Conservation (phyloP, 257 asterid species). For the Solanum chilense region DNA sequence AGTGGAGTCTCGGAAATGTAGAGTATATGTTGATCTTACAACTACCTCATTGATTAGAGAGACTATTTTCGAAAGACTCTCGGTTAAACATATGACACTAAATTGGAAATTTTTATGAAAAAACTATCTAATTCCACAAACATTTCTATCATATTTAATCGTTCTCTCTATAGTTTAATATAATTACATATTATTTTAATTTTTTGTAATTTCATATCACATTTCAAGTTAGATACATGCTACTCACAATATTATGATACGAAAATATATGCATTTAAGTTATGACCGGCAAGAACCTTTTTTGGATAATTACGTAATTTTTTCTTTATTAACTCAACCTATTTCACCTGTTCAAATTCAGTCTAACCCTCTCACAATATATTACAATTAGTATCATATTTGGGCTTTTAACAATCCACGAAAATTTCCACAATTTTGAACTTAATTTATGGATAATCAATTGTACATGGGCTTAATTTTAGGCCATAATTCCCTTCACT, state of each 20-base stretch:
- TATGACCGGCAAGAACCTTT: not conserved
- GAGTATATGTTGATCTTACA: fast-evolving
- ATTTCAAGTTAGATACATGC: not conserved
- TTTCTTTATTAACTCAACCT: not conserved
- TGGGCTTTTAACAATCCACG: not conserved
- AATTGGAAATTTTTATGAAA: not conserved
- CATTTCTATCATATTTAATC: not conserved
- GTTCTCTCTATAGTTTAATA: not conserved
- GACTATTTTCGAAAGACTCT: not conserved
- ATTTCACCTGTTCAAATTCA: too few relatives aligned
- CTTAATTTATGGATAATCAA: too few relatives aligned
- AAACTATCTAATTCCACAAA: not conserved
- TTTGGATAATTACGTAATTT: not conserved
- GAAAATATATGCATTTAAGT: not conserved
- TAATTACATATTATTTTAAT: too few relatives aligned
- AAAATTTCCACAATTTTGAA: not conserved
- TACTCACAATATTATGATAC: too few relatives aligned
- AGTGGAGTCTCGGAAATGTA: fast-evolving
- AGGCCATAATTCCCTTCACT: too few relatives aligned
- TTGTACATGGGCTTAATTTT: too few relatives aligned
- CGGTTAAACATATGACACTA: not conserved
- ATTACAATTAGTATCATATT: too few relatives aligned
- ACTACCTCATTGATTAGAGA: not conserved
- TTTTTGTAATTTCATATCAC: not conserved
- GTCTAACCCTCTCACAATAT: not conserved